Evolutionary conservation across 305 asterid genomes (phyloP).

Genomic region (Ruellia speciosa): DNA sequence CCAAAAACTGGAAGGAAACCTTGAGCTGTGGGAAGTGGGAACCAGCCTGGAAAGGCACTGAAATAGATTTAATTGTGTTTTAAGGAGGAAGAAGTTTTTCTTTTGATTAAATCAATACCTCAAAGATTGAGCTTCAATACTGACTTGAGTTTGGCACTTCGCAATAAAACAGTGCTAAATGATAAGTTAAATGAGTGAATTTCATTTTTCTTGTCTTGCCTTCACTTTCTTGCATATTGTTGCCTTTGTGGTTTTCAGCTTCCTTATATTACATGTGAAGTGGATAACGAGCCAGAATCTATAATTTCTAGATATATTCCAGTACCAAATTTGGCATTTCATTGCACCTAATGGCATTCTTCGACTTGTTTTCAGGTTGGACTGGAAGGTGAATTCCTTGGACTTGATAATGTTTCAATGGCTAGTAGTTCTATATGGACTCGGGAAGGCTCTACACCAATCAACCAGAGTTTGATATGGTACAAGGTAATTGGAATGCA

Average conservation of each 20-base stretch:
- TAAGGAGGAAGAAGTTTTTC: neutral
- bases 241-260: too few relatives aligned
- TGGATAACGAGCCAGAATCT: too few relatives aligned
- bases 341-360: neutral
- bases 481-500: conserved; percentile 48
- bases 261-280: too few relatives aligned
- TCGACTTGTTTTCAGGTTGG: conserved; percentile 43
- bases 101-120: neutral
- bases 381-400: conserved; percentile 67
- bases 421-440: conserved; percentile 66
- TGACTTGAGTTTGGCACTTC: neutral
- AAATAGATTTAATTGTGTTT: neutral
- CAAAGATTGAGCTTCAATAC: neutral
- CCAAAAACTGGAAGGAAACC: too few relatives aligned
- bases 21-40: too few relatives aligned
- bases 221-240: neutral
- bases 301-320: too few relatives aligned
- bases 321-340: neutral
- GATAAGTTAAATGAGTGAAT: too few relatives aligned
- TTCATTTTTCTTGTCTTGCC: neutral
- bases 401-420: conserved; percentile 39
- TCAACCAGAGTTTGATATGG: conserved; percentile 57
- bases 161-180: too few relatives aligned
- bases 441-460: conserved; percentile 33
- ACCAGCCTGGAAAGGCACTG: too few relatives aligned